phyloP scores from a whole-genome alignment of 176 grass and related monocot species.

The Ensete ventricosum region DNA sequence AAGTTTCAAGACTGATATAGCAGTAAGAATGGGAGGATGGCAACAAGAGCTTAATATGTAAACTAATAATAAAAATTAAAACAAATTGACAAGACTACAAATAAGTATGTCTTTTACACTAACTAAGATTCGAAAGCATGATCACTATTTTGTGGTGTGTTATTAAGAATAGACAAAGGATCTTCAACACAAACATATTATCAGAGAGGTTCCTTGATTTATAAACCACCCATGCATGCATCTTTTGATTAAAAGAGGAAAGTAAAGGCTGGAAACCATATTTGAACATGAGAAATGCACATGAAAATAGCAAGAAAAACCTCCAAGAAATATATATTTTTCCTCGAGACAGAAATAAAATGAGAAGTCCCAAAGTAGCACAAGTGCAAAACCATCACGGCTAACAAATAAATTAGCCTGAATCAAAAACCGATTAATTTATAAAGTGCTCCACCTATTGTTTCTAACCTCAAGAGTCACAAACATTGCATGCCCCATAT shows the following conservation, averaged over 20 bases:
- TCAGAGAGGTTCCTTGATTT: not conserved
- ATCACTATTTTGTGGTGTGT: too few relatives aligned
- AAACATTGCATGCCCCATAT: constrained; percentile 99
- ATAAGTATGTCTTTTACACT: not conserved
- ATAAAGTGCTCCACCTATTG: constrained; percentile 12
- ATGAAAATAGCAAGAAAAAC: not conserved
- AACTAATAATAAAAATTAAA: not conserved
- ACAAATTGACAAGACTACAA: not conserved
- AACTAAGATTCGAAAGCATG: too few relatives aligned
- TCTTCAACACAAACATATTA: not conserved
- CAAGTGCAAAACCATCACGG: not conserved
- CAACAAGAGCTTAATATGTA: not conserved
- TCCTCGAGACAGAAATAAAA: not conserved
- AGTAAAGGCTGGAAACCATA: not conserved
- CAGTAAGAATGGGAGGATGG: not conserved
- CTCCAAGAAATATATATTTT: not conserved
- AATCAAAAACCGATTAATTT: not conserved
- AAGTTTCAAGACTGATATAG: not conserved
- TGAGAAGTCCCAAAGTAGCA: not conserved
- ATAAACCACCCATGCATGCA: not conserved
- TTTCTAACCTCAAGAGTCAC: constrained; percentile 87
- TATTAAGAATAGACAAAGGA: not conserved
- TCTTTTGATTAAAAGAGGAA: not conserved
- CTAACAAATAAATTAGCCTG: not conserved
- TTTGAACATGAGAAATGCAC: not conserved